Base-by-base conservation (phyloP, 371 early-diverging fungal genomes). In the Thermomucor indicae-seudaticae region DNA sequence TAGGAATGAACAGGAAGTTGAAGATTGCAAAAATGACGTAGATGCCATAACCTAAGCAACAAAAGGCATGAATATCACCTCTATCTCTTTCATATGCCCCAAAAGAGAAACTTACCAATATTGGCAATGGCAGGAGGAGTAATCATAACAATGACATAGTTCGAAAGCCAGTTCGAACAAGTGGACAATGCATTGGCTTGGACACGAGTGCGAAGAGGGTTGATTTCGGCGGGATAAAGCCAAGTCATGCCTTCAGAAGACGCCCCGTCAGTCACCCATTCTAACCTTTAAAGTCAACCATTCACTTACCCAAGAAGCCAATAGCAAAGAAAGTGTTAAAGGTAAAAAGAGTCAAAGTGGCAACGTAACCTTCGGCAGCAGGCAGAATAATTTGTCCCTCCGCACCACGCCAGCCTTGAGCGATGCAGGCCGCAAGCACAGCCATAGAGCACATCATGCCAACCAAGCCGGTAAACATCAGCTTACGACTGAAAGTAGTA, bases 301-400 rank as follows among this genome's bases (percentile, higher is more conserved):
- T n/a, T n/a, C n/a, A n/a, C n/a, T n/a, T n/a, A 53, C 85, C 82
- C 6, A 83, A 74, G 81, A 80, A 84, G 44, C 80, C 70, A 44
- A 78, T 65, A 43, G 80, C 77, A 57, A 83, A 84, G 47, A 57
- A 51, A 47, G 83, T 62, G 54, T 76, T 74, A 42, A 67, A 74
- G 8, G 54, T 54, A 29, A 74, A 51, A 51, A 73, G 67, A 6
- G 62, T 65, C 28, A 69, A 58, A 12, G 65, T 67, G 6, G 64
- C 63, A 3, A 62, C 67, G 42, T 43, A 49, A 25, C 50, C 64
- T 45, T 54, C 38, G 24, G 47, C 56, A 24, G 39, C 52, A 11
- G 51, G 35, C 20, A 52, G 27, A 1, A 46, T 32, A 28, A 48
- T 42, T 16, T 48, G 4, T 51, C 57, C 38, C 48, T 62, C 48